These are phyloP conservation scores for Tubosaeta sp. DNA, from an alignment of 768 basidiomycete genomes.

Conservation along the genomic window DNA sequence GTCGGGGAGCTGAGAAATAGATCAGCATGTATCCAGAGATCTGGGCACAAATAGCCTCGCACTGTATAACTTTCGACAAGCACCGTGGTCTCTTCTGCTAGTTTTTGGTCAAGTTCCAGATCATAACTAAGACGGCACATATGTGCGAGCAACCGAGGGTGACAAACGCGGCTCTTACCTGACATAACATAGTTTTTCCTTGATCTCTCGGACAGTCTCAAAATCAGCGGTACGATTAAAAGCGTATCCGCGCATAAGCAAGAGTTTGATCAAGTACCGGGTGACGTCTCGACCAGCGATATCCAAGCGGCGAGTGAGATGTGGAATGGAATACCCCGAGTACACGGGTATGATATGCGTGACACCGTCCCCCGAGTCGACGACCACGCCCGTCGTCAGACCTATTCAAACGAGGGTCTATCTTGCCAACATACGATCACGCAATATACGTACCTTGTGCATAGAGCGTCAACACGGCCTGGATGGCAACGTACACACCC, in stretches of 20 bases:
- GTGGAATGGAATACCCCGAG: constrained; percentile 93
- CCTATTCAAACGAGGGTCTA: constrained; percentile 45
- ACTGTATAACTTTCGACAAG: constrained; percentile 97
- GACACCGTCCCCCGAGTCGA: constrained; percentile 98
- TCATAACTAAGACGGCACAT: constrained; percentile 64
- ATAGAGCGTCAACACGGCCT: constrained; percentile 96
- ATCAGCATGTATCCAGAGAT: constrained; percentile 3
- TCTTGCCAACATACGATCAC: neutral
- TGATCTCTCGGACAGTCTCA: constrained; percentile 97
- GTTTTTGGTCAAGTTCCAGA: constrained; percentile 88
- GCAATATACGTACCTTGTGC: constrained; percentile 76
- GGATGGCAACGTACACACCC: constrained; percentile 96
- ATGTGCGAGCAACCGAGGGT: neutral
- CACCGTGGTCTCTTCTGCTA: constrained; percentile 94
- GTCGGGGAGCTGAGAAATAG: constrained; percentile 70
- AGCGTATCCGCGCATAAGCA: constrained; percentile 99
- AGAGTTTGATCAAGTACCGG: constrained; percentile 97
- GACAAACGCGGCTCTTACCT: constrained; percentile 48
- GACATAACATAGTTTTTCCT: constrained; percentile 98
- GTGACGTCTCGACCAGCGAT: constrained; percentile 99
- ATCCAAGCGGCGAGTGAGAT: constrained; percentile 90
- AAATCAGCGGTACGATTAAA: constrained; percentile 99
- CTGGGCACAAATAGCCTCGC: constrained; percentile 18
- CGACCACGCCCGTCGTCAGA: constrained; percentile 96
- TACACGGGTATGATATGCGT: constrained; percentile 99